Evolutionary conservation across 192 early-diverging fungal genomes (phyloP).

Genomic region (Mortierella antarctica): DNA sequence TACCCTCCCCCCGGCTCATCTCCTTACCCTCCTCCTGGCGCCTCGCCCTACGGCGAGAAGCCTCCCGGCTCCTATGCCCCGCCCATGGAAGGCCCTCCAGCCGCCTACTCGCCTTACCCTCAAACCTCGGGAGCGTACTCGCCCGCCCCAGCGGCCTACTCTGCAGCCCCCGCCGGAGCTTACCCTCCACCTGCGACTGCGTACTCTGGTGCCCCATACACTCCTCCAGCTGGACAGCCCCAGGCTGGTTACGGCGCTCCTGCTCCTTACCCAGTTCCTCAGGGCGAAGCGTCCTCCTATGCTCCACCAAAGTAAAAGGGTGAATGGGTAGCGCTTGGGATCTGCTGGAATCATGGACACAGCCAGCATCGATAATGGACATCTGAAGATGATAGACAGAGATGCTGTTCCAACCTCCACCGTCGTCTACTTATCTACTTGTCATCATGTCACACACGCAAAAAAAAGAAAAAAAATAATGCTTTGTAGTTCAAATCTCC

Average conservation of each 20-base stretch:
- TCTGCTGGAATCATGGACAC: too few relatives aligned
- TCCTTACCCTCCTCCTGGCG: conserved; percentile 7
- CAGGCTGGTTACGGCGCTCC: not conserved
- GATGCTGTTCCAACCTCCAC: too few relatives aligned
- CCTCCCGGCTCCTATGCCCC: not conserved
- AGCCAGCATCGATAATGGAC: too few relatives aligned
- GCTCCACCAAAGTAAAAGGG: conserved; percentile 25
- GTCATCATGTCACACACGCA: too few relatives aligned
- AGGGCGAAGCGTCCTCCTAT: conserved; percentile 36
- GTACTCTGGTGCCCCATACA: conserved; percentile 3
- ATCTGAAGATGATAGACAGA: too few relatives aligned
- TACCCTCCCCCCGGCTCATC: conserved; percentile 18
- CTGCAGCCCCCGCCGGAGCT: not conserved
- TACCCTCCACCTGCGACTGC: conserved; percentile 14
- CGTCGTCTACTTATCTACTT: too few relatives aligned
- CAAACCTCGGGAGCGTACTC: conserved; percentile 6
- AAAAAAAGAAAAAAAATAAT: too few relatives aligned
- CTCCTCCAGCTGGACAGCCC: conserved; percentile 14
- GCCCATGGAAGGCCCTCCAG: conserved; percentile 14
- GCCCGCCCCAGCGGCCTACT: conserved; percentile 1
- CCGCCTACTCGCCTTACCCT: conserved; percentile 26
- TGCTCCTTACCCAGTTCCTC: conserved; percentile 42
- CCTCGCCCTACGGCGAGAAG: conserved; percentile 11
- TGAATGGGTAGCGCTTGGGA: too few relatives aligned
- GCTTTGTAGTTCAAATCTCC: too few relatives aligned